Conservation (phyloP, 768 basidiomycete genomes). For the Mrakia frigida region DNA sequence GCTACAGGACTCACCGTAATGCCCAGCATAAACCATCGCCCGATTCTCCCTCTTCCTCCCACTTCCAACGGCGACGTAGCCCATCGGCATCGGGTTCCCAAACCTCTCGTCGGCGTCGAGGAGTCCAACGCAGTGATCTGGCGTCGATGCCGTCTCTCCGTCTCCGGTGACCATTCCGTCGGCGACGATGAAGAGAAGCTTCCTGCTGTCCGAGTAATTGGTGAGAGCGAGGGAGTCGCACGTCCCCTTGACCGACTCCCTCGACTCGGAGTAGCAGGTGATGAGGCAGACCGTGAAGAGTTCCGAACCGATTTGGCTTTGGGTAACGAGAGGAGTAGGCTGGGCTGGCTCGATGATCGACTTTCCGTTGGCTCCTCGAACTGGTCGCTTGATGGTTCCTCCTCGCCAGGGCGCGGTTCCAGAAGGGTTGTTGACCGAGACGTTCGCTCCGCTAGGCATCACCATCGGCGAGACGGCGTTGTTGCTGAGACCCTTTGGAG, state of each 20-base stretch:
- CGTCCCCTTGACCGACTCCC: constrained; percentile 83
- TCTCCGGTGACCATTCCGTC: constrained; percentile 99
- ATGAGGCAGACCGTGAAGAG: constrained; percentile 92
- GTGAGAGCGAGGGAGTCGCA: constrained; percentile 89
- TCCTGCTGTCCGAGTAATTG: constrained; percentile 83
- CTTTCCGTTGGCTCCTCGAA: constrained; percentile 1
- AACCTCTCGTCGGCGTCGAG: constrained; percentile 91
- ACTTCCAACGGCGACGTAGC: constrained; percentile 80
- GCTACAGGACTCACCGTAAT: constrained; percentile 73
- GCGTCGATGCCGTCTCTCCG: constrained; percentile 91
- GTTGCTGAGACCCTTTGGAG: constrained; percentile 70
- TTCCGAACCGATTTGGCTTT: constrained; percentile 88
- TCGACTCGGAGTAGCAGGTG: constrained; percentile 96
- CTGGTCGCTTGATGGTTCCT: constrained; percentile 27
- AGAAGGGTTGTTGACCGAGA: constrained; percentile 81
- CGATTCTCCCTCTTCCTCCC: constrained; percentile 86
- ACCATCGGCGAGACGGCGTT: constrained; percentile 90
- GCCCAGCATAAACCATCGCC: constrained; percentile 99
- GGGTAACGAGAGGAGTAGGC: constrained; percentile 62
- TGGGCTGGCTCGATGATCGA: constrained; percentile 33
- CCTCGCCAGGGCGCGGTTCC: constrained; percentile 93
- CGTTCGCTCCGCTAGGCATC: constrained; percentile 91
- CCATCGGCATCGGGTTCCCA: constrained; percentile 93
- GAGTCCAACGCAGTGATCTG: constrained; percentile 88
- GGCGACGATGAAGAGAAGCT: constrained; percentile 87